phyloP scores from a whole-genome alignment of 768 basidiomycete genomes.

The Leucocoprinus birnbaumii region DNA sequence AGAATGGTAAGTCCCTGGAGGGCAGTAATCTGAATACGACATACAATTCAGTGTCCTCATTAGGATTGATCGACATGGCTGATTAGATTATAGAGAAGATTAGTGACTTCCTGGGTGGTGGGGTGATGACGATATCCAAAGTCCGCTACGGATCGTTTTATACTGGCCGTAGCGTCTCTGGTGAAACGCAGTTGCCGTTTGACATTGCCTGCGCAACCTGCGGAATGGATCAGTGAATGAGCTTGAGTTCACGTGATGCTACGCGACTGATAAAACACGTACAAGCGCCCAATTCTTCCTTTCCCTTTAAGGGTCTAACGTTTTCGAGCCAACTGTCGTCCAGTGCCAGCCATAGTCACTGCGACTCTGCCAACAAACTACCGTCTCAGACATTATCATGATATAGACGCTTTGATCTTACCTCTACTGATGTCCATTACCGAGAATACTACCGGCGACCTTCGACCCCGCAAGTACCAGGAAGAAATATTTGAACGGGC shows the following conservation, averaged over 20 bases:
- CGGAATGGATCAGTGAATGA: neutral
- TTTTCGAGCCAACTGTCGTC: neutral
- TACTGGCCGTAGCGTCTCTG: neutral
- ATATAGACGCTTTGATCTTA: neutral
- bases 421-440: neutral
- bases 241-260: neutral
- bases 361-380: neutral
- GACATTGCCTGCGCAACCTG: constrained; percentile 12
- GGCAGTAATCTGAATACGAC: constrained; percentile 21
- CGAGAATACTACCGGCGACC: neutral
- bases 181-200: neutral
- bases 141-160: neutral
- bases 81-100: constrained; percentile 1
- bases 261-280: neutral
- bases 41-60: constrained; percentile 98
- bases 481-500: constrained; percentile 69
- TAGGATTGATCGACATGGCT: constrained; percentile 69
- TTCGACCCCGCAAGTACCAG: constrained; percentile 54
- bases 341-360: neutral
- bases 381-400: neutral
- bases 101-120: neutral
- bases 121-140: neutral
- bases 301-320: neutral
- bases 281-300: neutral
- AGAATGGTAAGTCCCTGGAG: constrained; percentile 3